These are phyloP conservation scores for Boletus fagicola DNA, from an alignment of 768 basidiomycete genomes.

Conservation along the genomic window DNA sequence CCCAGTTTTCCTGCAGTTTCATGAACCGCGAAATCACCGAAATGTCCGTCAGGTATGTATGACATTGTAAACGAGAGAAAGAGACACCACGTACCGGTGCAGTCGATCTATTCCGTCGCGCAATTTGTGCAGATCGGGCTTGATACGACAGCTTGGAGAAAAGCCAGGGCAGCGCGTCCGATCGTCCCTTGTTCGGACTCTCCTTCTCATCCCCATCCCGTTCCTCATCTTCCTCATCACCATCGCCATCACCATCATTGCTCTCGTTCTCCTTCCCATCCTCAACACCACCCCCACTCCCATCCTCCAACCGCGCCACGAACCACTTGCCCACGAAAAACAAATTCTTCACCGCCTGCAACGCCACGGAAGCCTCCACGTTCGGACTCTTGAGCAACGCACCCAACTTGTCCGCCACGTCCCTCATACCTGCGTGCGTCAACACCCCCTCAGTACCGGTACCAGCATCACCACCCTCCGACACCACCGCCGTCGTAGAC, in stretches of 20 bases:
- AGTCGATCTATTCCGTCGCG: conserved; percentile 54
- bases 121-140: conserved; percentile 70
- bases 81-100: conserved; percentile 20
- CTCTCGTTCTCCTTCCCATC: conserved; percentile 26
- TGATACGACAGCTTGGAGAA: conserved; percentile 94
- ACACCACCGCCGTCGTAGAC: conserved; percentile 33
- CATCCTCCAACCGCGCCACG: conserved; percentile 37
- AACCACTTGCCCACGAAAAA: conserved; percentile 92
- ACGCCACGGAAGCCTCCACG: conserved; percentile 64
- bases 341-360: conserved; percentile 90
- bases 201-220: conserved; percentile 12
- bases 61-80: no score
- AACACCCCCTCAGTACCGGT: conserved; percentile 40
- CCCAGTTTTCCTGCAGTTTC: conserved; percentile 68
- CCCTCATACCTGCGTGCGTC: conserved; percentile 56
- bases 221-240: conserved; percentile 23
- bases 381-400: conserved; percentile 80
- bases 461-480: not conserved
- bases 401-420: conserved; percentile 70
- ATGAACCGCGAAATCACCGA: not conserved
- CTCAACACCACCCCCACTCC: conserved; percentile 2
- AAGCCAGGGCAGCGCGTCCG: conserved; percentile 79
- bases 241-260: not conserved
- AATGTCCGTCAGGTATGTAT: no score
- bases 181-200: not conserved